Evolutionary conservation across 2,329 filamentous ascomycete species (phyloP), one percentile per base, ranked within the genome.

Genomic region (Sclerotinia glacialis): DNA sequence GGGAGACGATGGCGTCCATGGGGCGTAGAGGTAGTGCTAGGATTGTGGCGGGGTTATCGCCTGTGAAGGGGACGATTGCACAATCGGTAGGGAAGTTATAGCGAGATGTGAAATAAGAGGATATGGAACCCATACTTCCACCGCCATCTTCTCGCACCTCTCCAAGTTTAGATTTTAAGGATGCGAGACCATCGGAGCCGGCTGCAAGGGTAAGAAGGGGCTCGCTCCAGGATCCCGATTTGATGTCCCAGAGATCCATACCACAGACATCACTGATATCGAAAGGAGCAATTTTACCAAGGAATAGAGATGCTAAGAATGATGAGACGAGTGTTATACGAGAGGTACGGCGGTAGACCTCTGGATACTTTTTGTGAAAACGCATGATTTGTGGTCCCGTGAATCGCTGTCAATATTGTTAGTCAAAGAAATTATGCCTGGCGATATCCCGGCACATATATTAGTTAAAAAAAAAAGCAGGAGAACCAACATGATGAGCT

Each of bases 331-430:
- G 89, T 2, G 93, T 96, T 76, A 99, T 97, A 66, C 92, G 88
- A 14, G 87, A 83, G 0, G 95, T 97, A 40, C 86, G 85, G 69
- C 85, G 83, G 78, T 98, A 98, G 71, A 92, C 89, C 5, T 90
- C 85, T 0, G 94, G 92, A 71, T 93, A 86, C 71, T 91, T 91
- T 66, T 87, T 85, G 71, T 89, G 89, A 77, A 97, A 93, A 16
- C 93, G 87, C 78, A 97, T 86, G 74, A 99, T 98, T 78, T 99
- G 95, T 3, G 92, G 91, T n/a, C 95, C 95, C 34, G 94, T 98
- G 81, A 99, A 99, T 69, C 95, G 90, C 90, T 93, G 72, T 31
- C 1, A 52, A 44, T 21, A 14, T 59, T 8, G 64, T 72, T 62
- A 72, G 71, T 58, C 67, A 63, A 63, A 26, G 40, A 7, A 23